Evolutionary conservation across 2,329 filamentous ascomycete genomes (phyloP).

Genomic region (Elsinoe batatas): DNA sequence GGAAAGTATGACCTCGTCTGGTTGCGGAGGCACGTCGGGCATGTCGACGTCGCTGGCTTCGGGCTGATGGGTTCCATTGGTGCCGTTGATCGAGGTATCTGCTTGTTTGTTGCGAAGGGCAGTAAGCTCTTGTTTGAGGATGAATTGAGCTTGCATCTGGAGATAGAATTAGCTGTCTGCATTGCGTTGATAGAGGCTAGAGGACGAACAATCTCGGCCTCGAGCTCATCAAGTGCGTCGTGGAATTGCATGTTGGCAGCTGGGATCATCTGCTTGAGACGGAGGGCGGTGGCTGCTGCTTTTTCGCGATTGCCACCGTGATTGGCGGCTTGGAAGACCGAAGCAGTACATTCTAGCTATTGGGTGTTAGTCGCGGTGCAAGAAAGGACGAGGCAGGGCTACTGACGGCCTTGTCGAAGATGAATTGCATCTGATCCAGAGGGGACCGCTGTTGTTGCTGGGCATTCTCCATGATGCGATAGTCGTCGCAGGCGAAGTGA

Average conservation of each 20-base stretch:
- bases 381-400: background rate
- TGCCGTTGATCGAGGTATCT: background rate
- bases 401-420: slow-evolving; percentile 39
- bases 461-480: slow-evolving; percentile 14
- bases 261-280: slow-evolving; percentile 31
- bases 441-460: slow-evolving; percentile 18
- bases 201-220: slow-evolving; percentile 34
- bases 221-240: slow-evolving; percentile 42
- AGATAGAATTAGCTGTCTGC: slow-evolving; percentile 5
- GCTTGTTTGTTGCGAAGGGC: slow-evolving; percentile 20
- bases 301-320: slow-evolving; percentile 22
- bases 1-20: background rate
- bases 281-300: slow-evolving; percentile 24
- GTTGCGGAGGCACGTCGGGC: slow-evolving; percentile 13
- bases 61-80: slow-evolving; percentile 5
- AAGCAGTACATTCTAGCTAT: slow-evolving; percentile 36
- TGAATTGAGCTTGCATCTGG: slow-evolving; percentile 24
- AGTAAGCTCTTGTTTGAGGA: slow-evolving; percentile 29
- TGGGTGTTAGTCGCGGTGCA: background rate
- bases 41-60: slow-evolving; percentile 16
- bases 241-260: slow-evolving; percentile 36
- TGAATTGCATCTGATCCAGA: slow-evolving; percentile 37
- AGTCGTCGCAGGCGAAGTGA: background rate
- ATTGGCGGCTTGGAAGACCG: slow-evolving; percentile 35
- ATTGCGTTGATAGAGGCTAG: too few relatives aligned